phyloP scores from a whole-genome alignment of 176 grass and related monocot genomes.

The Hyparrhenia diplandra region DNA sequence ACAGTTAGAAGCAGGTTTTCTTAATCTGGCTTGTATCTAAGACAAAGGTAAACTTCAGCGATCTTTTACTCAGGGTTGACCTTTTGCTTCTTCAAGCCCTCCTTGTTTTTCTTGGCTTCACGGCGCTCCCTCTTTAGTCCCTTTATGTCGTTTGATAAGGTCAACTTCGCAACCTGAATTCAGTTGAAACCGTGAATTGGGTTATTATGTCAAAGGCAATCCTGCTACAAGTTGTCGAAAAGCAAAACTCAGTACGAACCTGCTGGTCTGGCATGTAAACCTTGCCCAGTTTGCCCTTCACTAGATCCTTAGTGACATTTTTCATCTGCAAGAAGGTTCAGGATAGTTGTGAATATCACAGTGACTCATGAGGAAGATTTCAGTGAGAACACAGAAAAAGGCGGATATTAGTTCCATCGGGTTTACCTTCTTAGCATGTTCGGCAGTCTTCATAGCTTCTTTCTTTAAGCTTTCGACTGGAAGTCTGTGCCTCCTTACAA shows the following conservation, averaged over 20 bases:
- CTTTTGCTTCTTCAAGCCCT: conserved; percentile 81
- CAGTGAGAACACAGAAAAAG: neutral
- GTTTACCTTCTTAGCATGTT: conserved; percentile 60
- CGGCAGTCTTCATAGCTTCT: conserved; percentile 74
- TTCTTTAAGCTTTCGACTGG: conserved; percentile 79
- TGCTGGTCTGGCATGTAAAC: conserved; percentile 86
- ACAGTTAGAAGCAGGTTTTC: neutral
- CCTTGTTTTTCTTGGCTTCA: conserved; percentile 75
- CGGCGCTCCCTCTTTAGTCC: conserved; percentile 81
- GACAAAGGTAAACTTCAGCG: neutral
- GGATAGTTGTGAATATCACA: neutral
- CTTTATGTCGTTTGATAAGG: conserved; percentile 51
- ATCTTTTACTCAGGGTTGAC: conserved; percentile 43
- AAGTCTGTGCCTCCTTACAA: conserved; percentile 55
- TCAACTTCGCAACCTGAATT: conserved; percentile 60
- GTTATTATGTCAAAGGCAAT: neutral
- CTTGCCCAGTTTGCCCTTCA: conserved; percentile 58
- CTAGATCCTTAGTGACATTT: conserved; percentile 59
- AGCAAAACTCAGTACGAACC: conserved; percentile 23
- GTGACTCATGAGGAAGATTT: neutral
- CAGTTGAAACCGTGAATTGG: neutral
- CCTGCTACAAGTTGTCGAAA: neutral
- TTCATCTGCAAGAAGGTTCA: conserved; percentile 57
- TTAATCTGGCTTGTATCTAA: neutral
- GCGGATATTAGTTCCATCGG: neutral